Percentiles rank a stretch among this genome's conserved stretches.
phyloP scores from a whole-genome alignment of 257 asterid genomes.

The Sherardia arvensis region DNA sequence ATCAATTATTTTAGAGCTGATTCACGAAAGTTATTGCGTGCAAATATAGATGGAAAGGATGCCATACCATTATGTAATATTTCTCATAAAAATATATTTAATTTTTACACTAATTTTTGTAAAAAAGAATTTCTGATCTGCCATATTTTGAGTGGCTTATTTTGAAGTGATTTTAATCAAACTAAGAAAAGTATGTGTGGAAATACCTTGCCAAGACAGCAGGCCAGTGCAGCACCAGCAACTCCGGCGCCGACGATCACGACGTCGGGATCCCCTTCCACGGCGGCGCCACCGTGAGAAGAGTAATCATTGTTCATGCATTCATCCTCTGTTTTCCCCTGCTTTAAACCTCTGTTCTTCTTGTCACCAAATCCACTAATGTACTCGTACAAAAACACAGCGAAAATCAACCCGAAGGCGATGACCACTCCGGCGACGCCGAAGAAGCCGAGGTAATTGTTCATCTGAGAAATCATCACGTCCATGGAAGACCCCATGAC shows the following conservation, averaged over 20 bases:
- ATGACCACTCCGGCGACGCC: background rate
- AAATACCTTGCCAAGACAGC: constrained; percentile 14
- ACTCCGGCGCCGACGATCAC: constrained; percentile 12
- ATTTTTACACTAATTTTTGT: too few species aligned
- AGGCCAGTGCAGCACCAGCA: constrained; percentile 15
- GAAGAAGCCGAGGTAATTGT: constrained; percentile 5
- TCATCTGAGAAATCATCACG: constrained; percentile 5
- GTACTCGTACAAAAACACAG: constrained; percentile 6
- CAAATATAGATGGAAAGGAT: too few species aligned
- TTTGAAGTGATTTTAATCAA: background rate
- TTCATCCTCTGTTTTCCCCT: background rate
- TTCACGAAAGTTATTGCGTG: too few species aligned
- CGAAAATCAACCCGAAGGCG: background rate
- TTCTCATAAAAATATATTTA: too few species aligned
- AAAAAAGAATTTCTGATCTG: too few species aligned
- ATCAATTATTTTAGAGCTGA: too few species aligned
- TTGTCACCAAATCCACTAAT: background rate
- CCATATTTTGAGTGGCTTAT: too few species aligned
- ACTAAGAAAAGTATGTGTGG: background rate
- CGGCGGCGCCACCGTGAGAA: background rate
- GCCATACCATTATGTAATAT: too few species aligned
- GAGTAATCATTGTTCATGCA: background rate
- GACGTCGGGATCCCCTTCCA: constrained; percentile 2
- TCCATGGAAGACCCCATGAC: constrained; percentile 7
- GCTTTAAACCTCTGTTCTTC: background rate